phyloP scores from a whole-genome alignment of 768 basidiomycete species.

The Tubosaeta sp. region DNA sequence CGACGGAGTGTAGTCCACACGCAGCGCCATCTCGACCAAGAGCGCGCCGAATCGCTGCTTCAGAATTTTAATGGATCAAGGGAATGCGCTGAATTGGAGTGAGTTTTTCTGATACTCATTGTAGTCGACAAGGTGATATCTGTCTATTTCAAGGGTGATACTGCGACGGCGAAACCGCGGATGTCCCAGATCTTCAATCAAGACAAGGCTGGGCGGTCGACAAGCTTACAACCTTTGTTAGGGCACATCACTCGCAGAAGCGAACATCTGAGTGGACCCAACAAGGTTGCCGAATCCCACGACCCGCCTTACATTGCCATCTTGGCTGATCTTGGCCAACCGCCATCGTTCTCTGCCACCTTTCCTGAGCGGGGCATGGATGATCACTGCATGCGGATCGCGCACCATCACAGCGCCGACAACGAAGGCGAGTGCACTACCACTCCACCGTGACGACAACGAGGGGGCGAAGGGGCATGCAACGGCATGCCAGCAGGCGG shows the following conservation, averaged over 20 bases:
- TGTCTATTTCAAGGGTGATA: slow-evolving; percentile 7
- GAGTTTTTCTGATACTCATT: neutral
- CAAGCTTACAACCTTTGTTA: neutral
- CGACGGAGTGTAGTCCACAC: too few relatives aligned
- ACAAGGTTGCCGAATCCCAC: neutral
- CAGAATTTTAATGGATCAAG: neutral
- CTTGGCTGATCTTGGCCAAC: slow-evolving; percentile 8
- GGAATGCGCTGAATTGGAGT: neutral
- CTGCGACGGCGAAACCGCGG: neutral
- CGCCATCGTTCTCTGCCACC: neutral
- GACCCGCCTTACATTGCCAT: slow-evolving; percentile 5
- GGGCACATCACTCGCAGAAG: neutral
- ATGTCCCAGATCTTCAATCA: slow-evolving; percentile 19
- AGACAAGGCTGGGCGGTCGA: slow-evolving; percentile 4
- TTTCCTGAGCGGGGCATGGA: neutral
- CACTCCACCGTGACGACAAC: too few relatives aligned
- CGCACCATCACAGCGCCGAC: too few relatives aligned
- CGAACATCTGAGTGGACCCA: neutral
- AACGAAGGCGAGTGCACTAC: too few relatives aligned
- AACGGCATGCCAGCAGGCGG: too few relatives aligned
- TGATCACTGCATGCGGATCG: slow-evolving; percentile 5
- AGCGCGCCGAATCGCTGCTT: too few relatives aligned
- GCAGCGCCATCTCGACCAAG: too few relatives aligned
- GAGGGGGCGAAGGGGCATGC: too few relatives aligned
- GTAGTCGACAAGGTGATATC: slow-evolving; percentile 12